Evolutionary conservation across 371 early-diverging fungal species (phyloP).

Genomic region (Mortierella sp.): DNA sequence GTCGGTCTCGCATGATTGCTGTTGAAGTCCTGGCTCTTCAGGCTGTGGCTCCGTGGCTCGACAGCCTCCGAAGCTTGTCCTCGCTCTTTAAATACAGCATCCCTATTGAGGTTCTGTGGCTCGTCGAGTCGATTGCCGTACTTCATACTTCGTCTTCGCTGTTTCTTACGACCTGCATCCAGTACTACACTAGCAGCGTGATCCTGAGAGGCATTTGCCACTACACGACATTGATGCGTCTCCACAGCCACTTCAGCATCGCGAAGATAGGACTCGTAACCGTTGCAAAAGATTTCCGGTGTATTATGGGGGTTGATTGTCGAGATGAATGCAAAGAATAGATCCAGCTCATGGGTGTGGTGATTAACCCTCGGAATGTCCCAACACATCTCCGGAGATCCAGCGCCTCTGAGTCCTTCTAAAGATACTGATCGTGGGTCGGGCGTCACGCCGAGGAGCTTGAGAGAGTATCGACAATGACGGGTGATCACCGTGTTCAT

Average conservation of each 20-base stretch:
- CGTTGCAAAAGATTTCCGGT: slow-evolving; percentile 61
- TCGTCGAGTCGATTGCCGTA: slow-evolving; percentile 62
- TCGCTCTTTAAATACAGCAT: slow-evolving; percentile 5
- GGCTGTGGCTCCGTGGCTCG: no score
- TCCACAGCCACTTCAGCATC: slow-evolving; percentile 78
- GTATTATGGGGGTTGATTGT: slow-evolving; percentile 67
- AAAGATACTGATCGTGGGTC: slow-evolving; percentile 53
- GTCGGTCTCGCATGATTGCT: slow-evolving; percentile 32
- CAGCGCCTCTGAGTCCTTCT: slow-evolving; percentile 4
- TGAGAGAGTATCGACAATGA: slow-evolving; percentile 80
- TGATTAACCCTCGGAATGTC: slow-evolving; percentile 64
- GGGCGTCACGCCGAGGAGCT: slow-evolving; percentile 71
- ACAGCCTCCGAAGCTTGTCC: no score
- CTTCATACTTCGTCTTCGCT: slow-evolving; percentile 66
- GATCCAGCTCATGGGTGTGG: slow-evolving; percentile 72
- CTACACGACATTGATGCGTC: slow-evolving; percentile 65
- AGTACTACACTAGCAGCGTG: neutral
- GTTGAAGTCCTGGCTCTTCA: slow-evolving; percentile 3
- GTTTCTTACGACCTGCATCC: slow-evolving; percentile 46
- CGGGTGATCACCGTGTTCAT: slow-evolving; percentile 78
- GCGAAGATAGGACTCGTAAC: slow-evolving; percentile 81
- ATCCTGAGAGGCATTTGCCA: slow-evolving; percentile 26
- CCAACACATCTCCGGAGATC: slow-evolving; percentile 3
- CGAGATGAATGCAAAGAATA: slow-evolving; percentile 75
- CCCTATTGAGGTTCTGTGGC: slow-evolving; percentile 8